Evolutionary conservation across 208 protist genomes (phyloP), one percentile per base, ranked within the genome.

Genomic region (Leishmania braziliensis): DNA sequence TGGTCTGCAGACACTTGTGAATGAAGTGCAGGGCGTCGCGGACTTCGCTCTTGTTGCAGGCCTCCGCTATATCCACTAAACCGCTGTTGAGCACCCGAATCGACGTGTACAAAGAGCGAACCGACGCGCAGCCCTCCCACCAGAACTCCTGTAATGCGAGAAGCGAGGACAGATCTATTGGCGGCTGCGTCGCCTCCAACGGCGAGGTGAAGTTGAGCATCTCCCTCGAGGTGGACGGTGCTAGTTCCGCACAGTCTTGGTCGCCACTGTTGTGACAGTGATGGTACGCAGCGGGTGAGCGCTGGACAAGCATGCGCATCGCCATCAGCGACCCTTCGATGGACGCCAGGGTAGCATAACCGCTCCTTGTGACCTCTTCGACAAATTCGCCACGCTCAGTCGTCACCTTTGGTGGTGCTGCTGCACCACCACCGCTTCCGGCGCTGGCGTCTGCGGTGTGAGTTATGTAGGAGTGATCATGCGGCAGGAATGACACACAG

Each of bases 71-170:
- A 60, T 91, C 77, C 33, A 56, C 58, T n/a, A 95, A 50, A 3
- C 81, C 65, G 20, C 75, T 14, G 39, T 77, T 58, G 29, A 96
- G 73, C 18, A 63, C 53, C 6, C 16, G 69, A 50, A 85, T 62
- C 5, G 82, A 77, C 5, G 51, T 4, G 58, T 86, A 79, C 73
- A 96, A 62, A 0, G 54, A 72, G 2, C 71, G 71, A 3, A 78
- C 84, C 2, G 84, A 53, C 12, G 65, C 62, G 76, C 89, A 87
- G 53, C 91, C 93, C 58, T 93, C 89, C 91, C 89, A 92, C 89
- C 90, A 92, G 74, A 96, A 92, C 48, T 84, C 77, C 60, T 95
- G 88, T 14, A 93, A 58, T 10, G 90, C 87, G 3, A 93, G 54
- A 36, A 95, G 73, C 83, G 88, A 89, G 51, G 33, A 36, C 29